Base-by-base conservation (phyloP, 2,329 filamentous ascomycete species). In the Trichoderma polysporum region DNA sequence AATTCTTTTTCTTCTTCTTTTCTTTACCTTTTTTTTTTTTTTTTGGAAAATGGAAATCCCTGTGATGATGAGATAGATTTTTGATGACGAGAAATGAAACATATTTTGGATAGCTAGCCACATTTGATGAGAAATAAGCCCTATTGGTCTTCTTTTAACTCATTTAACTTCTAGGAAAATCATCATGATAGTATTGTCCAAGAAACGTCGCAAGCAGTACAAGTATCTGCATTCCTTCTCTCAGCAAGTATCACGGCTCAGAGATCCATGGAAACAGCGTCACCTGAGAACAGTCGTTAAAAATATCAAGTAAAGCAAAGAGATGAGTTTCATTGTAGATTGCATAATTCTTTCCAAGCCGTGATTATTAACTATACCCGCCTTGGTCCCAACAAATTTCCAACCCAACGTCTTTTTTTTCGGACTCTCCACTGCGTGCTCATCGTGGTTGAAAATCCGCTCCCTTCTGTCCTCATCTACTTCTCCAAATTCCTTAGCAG, bases 311-410 rank as follows among this genome's bases (percentile, higher is more conserved):
- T n/a, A 39, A 41, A 52, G 17, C n/a, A n/a, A 29, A 41, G 33
- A 41, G 22, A 41, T 31, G 35, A 53, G n/a, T 39, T 62, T 53
- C 25, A 62, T 62, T 62, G 47, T n/a, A 62, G 12, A 29, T 41
- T 29, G 54, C 25, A n/a, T n/a, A 53, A 62, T 50, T 41, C 49
- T 35, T 45, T 45, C 22, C 25, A 41, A 52, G 17, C 47, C 35
- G 33, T 63, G n/a, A 56, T 63, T 31, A 63, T 56, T 45, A 54
- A 47, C n/a, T n/a, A 63, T 45, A 25, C 56, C 58, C 45, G 39
- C 35, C 59, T 31, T 41, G 12, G 41, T 27, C 60, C 60, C 50
- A 56, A 47, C 37, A 54, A 12, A 54, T 63, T 53, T 25, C 50
- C 25, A 54, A 54, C 10, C 49, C 35, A 63, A 63, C 19, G 10